phyloP scores from a whole-genome alignment of 2,329 filamentous ascomycete genomes.

The Arthroderma sp. region DNA sequence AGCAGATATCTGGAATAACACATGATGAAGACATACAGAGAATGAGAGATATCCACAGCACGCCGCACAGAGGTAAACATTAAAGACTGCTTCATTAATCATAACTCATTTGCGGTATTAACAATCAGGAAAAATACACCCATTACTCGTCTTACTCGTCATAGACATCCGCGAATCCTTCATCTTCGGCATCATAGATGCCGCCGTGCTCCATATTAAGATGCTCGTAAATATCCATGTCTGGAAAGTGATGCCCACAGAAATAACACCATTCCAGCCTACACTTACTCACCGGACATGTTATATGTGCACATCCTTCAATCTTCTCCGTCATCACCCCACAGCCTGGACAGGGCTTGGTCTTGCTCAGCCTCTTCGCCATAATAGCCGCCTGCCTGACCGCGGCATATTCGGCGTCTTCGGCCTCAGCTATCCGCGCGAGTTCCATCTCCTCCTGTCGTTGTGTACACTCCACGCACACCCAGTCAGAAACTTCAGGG shows the following conservation, averaged over 20 bases:
- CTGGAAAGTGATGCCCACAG: not conserved
- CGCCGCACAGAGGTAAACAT: not conserved
- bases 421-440: slow-evolving; percentile 8
- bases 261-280: slow-evolving; percentile 2
- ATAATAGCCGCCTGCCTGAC: not conserved
- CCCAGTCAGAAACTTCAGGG: slow-evolving; percentile 29
- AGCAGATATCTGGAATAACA: no score
- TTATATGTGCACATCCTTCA: slow-evolving; percentile 33
- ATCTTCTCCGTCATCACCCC: slow-evolving; percentile 28
- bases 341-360: slow-evolving; percentile 30
- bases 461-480: slow-evolving; percentile 32
- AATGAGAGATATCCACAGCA: no score
- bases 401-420: not conserved
- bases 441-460: not conserved
- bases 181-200: not conserved
- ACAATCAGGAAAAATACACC: not conserved
- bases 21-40: no score
- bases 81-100: not conserved
- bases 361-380: slow-evolving; percentile 6
- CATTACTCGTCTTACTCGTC: not conserved
- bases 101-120: no score
- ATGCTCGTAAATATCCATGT: slow-evolving; percentile 1
- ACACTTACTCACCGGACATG: not conserved
- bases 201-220: slow-evolving; percentile 1
- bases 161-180: not conserved